Base-by-base conservation (phyloP, 768 basidiomycete species). In the Mycena olivaceomarginata region DNA sequence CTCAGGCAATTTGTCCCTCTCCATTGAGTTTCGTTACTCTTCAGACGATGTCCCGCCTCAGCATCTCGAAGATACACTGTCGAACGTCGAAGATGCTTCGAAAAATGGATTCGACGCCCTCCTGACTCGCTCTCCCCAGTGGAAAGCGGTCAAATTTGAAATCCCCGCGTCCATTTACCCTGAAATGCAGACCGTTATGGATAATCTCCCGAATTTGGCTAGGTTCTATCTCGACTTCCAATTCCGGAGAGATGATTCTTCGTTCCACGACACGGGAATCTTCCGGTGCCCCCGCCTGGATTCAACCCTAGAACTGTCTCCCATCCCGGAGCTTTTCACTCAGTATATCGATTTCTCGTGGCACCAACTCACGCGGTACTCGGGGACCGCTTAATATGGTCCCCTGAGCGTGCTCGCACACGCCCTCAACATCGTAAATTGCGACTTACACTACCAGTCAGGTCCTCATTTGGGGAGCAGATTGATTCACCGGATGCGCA, bases 281-380 rank as follows among this genome's bases (percentile, higher is more conserved):
- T 66, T 72, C 40, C 51, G 51, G 4, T 31, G 71, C 48, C 64
- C 71, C 2, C 63, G 43, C 1, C 71, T 72, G 18, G 60, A 71
- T 16, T 10, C 64, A 7, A 25, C 48, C 20, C 31, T 71, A 4
- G 6, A 53, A n/a, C n/a, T 8, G n/a, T 8, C 16, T 25, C 9
- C n/a, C 2, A n/a, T 25, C 4, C n/a, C 16, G 40, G 40, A 57
- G 7, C 5, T 39, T 12, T 39, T 11, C 51, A 12, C 18, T 15
- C 2, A 48, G 16, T 13, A 37, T 18, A 70, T 70, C 16, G 45
- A 11, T 1, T 70, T 70, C 22, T 63, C 62, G 39, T 72, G 70
- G 70, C 37, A 53, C 13, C 70, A 72, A 37, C 70, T 72, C 13
- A 56, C 45, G 8, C 46, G 39, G 9, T 72, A 64, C 40, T 10